These are phyloP conservation scores for Syncephalastrum sp. DNA, from an alignment of 371 early-diverging fungal genomes.

Conservation along the genomic window DNA sequence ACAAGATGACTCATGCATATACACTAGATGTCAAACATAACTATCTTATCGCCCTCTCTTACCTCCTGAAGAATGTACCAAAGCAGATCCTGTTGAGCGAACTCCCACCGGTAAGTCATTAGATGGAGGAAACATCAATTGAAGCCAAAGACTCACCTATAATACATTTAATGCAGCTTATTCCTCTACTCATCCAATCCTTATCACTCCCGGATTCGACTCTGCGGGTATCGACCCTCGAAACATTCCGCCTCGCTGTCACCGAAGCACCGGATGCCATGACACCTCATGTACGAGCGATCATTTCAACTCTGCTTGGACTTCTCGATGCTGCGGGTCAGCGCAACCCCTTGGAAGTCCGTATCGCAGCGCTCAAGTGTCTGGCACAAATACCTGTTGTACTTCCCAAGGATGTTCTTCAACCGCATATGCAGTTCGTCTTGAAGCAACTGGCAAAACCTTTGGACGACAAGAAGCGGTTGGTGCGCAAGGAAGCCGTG, in stretches of 20 bases:
- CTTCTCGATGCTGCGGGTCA: slow-evolving; percentile 28
- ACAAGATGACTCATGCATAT: slow-evolving; percentile 47
- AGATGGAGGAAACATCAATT: neutral
- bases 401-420: slow-evolving; percentile 57
- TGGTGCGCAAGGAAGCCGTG: slow-evolving; percentile 87
- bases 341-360: slow-evolving; percentile 49
- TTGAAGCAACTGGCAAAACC: slow-evolving; percentile 58
- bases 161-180: slow-evolving; percentile 39
- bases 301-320: slow-evolving; percentile 49
- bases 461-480: slow-evolving; percentile 86
- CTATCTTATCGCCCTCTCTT: slow-evolving; percentile 79
- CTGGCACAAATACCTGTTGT: slow-evolving; percentile 67
- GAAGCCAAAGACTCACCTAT: neutral
- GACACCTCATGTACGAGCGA: slow-evolving; percentile 51
- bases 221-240: slow-evolving; percentile 74
- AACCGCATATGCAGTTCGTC: slow-evolving; percentile 63
- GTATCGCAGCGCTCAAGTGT: slow-evolving; percentile 72
- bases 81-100: slow-evolving; percentile 79
- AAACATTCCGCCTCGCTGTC: slow-evolving; percentile 68
- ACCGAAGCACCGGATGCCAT: slow-evolving; percentile 62
- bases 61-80: slow-evolving; percentile 78
- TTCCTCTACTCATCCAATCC: slow-evolving; percentile 76
- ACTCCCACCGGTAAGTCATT: slow-evolving; percentile 62
- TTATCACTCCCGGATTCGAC: slow-evolving; percentile 58
- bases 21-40: slow-evolving; percentile 55